These are phyloP conservation scores for Trichoderma asperellum DNA, from an alignment of 2,329 filamentous ascomycete species.

Conservation along the genomic window DNA sequence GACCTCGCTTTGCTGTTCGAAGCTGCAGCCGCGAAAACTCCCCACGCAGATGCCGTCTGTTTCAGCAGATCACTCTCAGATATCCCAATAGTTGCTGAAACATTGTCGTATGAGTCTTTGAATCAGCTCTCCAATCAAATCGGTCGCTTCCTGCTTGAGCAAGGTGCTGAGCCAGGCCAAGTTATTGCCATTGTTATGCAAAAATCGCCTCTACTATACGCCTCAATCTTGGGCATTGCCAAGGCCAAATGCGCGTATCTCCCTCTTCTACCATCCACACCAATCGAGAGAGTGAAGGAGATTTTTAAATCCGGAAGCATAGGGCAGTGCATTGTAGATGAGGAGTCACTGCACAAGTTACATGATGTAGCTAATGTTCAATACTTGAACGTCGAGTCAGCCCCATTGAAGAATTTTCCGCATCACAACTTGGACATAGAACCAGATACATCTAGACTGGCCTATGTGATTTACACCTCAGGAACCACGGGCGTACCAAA, in stretches of 20 bases:
- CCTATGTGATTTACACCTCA: slow-evolving; percentile 82
- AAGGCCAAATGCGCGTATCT: slow-evolving; percentile 80
- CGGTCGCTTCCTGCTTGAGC: slow-evolving; percentile 55
- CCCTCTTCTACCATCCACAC: slow-evolving; percentile 76
- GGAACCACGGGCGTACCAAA: slow-evolving; percentile 83
- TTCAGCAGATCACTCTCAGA: slow-evolving; percentile 55
- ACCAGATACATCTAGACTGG: slow-evolving; percentile 55
- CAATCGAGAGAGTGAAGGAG: slow-evolving; percentile 59
- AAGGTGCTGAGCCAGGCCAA: slow-evolving; percentile 54
- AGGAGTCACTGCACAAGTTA: slow-evolving; percentile 31
- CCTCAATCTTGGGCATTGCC: slow-evolving; percentile 71
- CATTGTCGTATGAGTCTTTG: slow-evolving; percentile 66
- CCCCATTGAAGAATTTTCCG: slow-evolving; percentile 38
- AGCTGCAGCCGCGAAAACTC: slow-evolving; percentile 49
- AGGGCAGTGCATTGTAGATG: slow-evolving; percentile 49
- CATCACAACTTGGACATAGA: slow-evolving; percentile 44
- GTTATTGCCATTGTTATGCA: slow-evolving; percentile 77
- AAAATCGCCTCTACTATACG: slow-evolving; percentile 74
- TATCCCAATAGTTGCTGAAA: slow-evolving; percentile 40
- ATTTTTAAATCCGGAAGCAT: slow-evolving; percentile 67
- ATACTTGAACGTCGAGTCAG: slow-evolving; percentile 43
- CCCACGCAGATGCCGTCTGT: slow-evolving; percentile 63
- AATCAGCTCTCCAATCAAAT: slow-evolving; percentile 67
- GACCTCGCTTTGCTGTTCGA: slow-evolving; percentile 62
- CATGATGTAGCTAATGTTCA: slow-evolving; percentile 30